Percentiles rank a stretch among this genome's conserved stretches.
Conservation (phyloP, 2,329 filamentous ascomycete species). For the Penicillium sp. region DNA sequence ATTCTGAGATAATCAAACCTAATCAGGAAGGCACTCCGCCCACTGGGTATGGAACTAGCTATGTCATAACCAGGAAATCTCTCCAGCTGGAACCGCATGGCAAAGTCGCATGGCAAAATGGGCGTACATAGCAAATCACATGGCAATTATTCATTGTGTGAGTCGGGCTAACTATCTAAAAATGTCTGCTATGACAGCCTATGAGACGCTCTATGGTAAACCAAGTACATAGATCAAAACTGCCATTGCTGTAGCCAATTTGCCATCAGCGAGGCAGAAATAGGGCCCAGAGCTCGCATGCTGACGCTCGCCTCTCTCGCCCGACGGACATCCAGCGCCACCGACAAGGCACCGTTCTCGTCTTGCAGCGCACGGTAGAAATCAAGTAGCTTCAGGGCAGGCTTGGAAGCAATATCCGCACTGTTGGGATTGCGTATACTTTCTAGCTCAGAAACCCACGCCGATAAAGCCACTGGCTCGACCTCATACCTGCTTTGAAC, state of each 20-base stretch:
- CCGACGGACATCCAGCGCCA: conserved; percentile 44
- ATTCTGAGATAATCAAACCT: background rate
- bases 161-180: no score
- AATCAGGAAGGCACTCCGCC: background rate
- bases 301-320: conserved; percentile 45
- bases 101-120: no score
- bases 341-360: conserved; percentile 25
- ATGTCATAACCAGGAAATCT: background rate
- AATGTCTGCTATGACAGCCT: no score
- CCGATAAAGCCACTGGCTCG: conserved; percentile 42
- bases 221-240: conserved; percentile 11
- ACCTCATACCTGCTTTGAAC: conserved; percentile 45
- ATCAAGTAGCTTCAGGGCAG: conserved; percentile 52
- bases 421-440: conserved; percentile 38
- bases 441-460: conserved; percentile 49
- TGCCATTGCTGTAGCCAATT: conserved; percentile 35
- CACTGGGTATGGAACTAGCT: background rate
- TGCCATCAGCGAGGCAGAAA: conserved; percentile 46
- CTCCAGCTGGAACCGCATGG: background rate
- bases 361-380: conserved; percentile 44
- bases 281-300: conserved; percentile 41
- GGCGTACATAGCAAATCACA: background rate
- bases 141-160: no score
- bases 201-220: background rate
- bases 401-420: conserved; percentile 45